Evolutionary conservation across 768 basidiomycete species (phyloP).

Genomic region (Wakefieldia striispora): DNA sequence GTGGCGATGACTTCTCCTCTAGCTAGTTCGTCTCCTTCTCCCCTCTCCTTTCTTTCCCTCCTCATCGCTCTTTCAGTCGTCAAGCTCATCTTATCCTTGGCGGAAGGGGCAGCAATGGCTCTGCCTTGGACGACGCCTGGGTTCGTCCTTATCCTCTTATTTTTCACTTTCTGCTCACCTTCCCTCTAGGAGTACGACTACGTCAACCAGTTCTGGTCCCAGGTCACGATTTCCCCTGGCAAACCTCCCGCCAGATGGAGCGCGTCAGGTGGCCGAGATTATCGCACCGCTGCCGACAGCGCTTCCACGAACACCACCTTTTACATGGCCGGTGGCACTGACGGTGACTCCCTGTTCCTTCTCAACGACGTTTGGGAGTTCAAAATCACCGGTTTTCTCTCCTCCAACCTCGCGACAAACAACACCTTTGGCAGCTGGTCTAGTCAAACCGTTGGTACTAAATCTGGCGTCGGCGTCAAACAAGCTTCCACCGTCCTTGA

Average conservation of each 20-base stretch:
- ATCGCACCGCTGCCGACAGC: slow-evolving; percentile 34
- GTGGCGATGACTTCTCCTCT: slow-evolving; percentile 71
- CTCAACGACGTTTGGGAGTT: slow-evolving; percentile 73
- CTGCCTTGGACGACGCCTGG: slow-evolving; percentile 69
- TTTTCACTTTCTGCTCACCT: slow-evolving; percentile 6
- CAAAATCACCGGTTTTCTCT: slow-evolving; percentile 64
- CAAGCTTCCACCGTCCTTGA: slow-evolving; percentile 60
- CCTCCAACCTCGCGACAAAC: slow-evolving; percentile 57
- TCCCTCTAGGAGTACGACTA: slow-evolving; percentile 71
- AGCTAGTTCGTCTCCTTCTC: slow-evolving; percentile 62
- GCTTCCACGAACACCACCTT: slow-evolving; percentile 63
- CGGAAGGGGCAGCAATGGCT: slow-evolving; percentile 55
- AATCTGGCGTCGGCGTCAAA: slow-evolving; percentile 35
- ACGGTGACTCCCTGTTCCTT: slow-evolving; percentile 42
- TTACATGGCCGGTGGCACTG: slow-evolving; percentile 69
- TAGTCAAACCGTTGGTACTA: slow-evolving; percentile 38
- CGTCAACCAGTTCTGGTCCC: slow-evolving; percentile 71
- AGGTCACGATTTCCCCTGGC: slow-evolving; percentile 49
- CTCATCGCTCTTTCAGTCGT: slow-evolving; percentile 47
- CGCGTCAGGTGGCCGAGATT: slow-evolving; percentile 73
- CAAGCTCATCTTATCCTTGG: slow-evolving; percentile 73
- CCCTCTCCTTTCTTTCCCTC: slow-evolving; percentile 7
- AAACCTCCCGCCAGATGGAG: slow-evolving; percentile 67
- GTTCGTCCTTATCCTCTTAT: slow-evolving; percentile 38
- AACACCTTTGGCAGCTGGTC: slow-evolving; percentile 59